Evolutionary conservation across 768 basidiomycete species (phyloP).

Genomic region (Lentinula guzmanii): DNA sequence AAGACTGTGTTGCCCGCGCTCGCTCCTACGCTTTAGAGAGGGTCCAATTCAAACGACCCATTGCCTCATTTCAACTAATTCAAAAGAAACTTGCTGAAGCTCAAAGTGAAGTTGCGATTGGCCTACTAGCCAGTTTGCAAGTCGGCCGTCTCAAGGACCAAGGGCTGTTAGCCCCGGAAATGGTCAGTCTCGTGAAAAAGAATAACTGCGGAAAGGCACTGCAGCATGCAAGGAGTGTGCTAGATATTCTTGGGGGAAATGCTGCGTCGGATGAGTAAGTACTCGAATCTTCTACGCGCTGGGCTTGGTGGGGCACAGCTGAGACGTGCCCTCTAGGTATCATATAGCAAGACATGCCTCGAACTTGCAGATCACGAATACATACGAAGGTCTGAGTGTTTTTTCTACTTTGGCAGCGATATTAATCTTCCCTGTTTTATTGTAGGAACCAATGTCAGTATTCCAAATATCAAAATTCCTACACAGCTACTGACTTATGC

Average conservation of each 20-base stretch:
- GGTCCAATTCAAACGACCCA: slow-evolving; percentile 81
- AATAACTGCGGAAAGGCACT: slow-evolving; percentile 96
- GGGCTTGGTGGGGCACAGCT: not conserved
- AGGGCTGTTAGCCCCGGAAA: slow-evolving; percentile 72
- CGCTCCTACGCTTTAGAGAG: slow-evolving; percentile 85
- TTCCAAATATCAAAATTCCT: not conserved
- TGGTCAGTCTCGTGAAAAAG: slow-evolving; percentile 92
- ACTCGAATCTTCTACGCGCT: not conserved
- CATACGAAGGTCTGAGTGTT: slow-evolving; percentile 68
- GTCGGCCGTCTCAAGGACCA: slow-evolving; percentile 85
- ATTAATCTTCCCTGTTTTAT: not conserved
- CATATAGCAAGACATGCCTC: slow-evolving; percentile 93
- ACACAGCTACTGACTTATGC: slow-evolving; percentile 11
- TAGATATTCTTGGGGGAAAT: slow-evolving; percentile 94
- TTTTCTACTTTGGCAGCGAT: not conserved
- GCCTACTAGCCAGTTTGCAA: slow-evolving; percentile 69
- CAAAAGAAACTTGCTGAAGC: slow-evolving; percentile 98
- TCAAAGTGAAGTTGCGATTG: slow-evolving; percentile 77
- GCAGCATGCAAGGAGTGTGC: slow-evolving; percentile 67
- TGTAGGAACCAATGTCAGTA: slow-evolving; percentile 54
- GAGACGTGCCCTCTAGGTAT: slow-evolving; percentile 44
- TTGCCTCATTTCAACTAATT: slow-evolving; percentile 95
- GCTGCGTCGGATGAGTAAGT: slow-evolving; percentile 88
- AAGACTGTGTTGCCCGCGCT: slow-evolving; percentile 79
- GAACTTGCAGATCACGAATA: slow-evolving; percentile 93